A percentile compares a stretch with the other conserved stretches of the same genome.
phyloP scores from a whole-genome alignment of 257 asterid genomes.

The Nicotiana tabacum region DNA sequence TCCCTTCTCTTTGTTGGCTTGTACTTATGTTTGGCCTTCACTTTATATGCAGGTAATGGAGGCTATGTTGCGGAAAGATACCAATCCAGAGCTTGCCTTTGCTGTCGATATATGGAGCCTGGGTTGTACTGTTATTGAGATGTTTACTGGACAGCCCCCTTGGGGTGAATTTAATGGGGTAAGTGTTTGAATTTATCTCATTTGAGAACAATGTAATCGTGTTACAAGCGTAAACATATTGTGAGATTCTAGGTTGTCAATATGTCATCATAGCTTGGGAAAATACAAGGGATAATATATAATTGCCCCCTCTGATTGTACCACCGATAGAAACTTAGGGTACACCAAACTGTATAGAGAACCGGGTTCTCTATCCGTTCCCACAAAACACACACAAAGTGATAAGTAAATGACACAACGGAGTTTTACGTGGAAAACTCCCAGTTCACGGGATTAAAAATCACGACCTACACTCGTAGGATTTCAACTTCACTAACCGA shows the following conservation, averaged over 20 bases:
- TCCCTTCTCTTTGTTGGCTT: background rate
- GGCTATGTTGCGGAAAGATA: constrained; percentile 66
- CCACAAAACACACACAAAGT: no score
- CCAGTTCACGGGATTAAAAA: no score
- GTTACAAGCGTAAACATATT: background rate
- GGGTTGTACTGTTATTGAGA: constrained; percentile 90
- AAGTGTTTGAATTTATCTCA: constrained; percentile 9
- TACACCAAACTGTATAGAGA: no score
- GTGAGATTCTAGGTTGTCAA: background rate
- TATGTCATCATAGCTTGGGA: background rate
- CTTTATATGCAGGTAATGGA: constrained; percentile 56
- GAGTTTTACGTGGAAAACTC: no score
- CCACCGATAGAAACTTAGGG: no score
- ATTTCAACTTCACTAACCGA: no score
- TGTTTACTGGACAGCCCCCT: constrained; percentile 88
- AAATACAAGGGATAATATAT: background rate
- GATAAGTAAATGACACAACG: no score
- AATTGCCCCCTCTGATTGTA: no score
- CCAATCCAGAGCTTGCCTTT: constrained; percentile 58
- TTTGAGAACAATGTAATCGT: constrained; percentile 4
- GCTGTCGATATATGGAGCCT: constrained; percentile 90
- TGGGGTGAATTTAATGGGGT: constrained; percentile 72
- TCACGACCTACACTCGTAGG: no score
- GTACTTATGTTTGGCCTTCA: background rate
- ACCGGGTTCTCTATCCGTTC: no score